Evolutionary conservation across 495 filamentous ascomycete species (phyloP).

Genomic region (Penicillium flavigenum): DNA sequence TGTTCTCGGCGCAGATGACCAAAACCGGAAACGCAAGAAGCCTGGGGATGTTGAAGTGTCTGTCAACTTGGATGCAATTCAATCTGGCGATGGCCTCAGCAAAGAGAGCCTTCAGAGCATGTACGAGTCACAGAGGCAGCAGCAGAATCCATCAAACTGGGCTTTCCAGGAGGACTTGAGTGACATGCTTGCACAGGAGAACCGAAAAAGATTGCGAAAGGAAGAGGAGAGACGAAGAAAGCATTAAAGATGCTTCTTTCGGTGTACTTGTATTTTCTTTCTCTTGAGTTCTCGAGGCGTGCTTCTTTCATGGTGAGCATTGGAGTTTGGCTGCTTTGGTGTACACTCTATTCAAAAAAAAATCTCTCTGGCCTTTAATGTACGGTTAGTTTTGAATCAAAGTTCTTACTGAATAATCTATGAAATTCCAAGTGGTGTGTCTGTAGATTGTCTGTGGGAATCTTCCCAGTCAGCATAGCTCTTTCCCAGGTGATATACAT

Average conservation of each 20-base stretch:
- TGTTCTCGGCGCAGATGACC: constrained; percentile 78
- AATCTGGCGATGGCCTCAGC: constrained; percentile 65
- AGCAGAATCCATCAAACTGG: constrained; percentile 69
- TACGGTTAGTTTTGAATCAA: background rate
- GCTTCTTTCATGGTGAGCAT: constrained; percentile 10
- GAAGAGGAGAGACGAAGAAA: constrained; percentile 72
- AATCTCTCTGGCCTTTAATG: background rate
- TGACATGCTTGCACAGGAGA: constrained; percentile 95
- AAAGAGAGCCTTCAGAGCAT: constrained; percentile 65
- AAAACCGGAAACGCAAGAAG: constrained; percentile 84
- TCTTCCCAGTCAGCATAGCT: background rate
- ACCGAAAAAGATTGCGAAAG: constrained; percentile 79
- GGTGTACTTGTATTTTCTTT: background rate
- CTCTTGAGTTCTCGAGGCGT: background rate
- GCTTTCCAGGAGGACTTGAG: constrained; percentile 89
- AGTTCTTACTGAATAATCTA: background rate
- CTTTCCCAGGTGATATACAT: background rate
- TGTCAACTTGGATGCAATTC: constrained; percentile 77
- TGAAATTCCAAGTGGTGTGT: background rate
- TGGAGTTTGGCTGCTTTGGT: constrained; percentile 7
- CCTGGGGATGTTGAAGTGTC: constrained; percentile 92
- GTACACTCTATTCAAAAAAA: background rate
- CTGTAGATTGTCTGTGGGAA: background rate
- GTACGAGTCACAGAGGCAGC: constrained; percentile 75
- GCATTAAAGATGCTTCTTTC: constrained; percentile 30